Percentiles rank a stretch among this genome's conserved stretches.
These are phyloP conservation scores for Adansonia digitata DNA, from an alignment of 345 rosid genomes.

Conservation along the genomic window DNA sequence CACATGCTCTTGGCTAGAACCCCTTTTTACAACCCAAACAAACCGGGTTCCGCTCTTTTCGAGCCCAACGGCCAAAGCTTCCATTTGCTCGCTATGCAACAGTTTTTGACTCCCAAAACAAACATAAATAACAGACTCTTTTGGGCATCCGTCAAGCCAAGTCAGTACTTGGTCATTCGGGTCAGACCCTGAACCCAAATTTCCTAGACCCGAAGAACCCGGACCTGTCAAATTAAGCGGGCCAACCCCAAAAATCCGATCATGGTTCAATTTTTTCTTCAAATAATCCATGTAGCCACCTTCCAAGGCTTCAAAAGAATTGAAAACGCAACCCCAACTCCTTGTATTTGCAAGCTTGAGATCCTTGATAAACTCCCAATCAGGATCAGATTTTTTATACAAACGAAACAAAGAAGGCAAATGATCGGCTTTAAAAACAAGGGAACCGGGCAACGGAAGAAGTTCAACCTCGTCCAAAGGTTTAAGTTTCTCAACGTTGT, in stretches of 20 bases:
- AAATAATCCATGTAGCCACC: conserved; percentile 30
- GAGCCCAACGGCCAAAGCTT: conserved; percentile 45
- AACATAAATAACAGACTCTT: conserved; percentile 51
- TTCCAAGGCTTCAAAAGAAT: conserved; percentile 45
- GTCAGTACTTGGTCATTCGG: conserved; percentile 14
- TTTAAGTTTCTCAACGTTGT: conserved; percentile 12
- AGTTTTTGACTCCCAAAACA: conserved; percentile 65
- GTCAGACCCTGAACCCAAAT: not conserved
- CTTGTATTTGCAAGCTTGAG: conserved; percentile 22
- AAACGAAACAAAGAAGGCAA: conserved; percentile 37
- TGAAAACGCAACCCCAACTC: conserved; percentile 47
- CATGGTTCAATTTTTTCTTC: conserved; percentile 35
- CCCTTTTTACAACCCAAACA: conserved; percentile 55
- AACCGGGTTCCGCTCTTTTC: conserved; percentile 51
- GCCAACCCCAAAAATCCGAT: conserved; percentile 49
- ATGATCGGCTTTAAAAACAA: conserved; percentile 40
- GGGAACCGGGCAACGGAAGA: conserved; percentile 44
- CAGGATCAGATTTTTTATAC: conserved; percentile 29
- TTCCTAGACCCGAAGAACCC: conserved; percentile 1
- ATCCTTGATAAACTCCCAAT: conserved; percentile 28
- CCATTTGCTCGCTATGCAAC: conserved; percentile 36
- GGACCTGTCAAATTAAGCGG: conserved; percentile 45
- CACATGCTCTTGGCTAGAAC: conserved; percentile 20
- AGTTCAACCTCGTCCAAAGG: conserved; percentile 27
- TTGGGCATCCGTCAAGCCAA: conserved; percentile 57